Evolutionary conservation across 495 filamentous ascomycete genomes (phyloP).

Genomic region (Lasiosphaeria miniovina): DNA sequence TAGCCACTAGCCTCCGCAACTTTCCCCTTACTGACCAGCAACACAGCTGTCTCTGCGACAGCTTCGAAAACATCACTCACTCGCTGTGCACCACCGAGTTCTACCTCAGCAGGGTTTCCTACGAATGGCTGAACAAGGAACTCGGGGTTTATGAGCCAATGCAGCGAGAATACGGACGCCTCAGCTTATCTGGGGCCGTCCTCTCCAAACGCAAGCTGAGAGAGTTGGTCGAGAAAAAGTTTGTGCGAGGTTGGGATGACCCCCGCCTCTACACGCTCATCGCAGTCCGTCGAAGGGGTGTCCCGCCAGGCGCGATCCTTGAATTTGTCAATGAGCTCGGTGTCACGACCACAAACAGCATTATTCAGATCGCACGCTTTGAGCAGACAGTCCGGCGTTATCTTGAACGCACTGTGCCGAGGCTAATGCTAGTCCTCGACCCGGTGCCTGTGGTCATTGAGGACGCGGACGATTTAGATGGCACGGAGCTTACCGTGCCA

Average conservation of each 20-base stretch:
- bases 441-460: conserved; percentile 77
- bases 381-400: conserved; percentile 77
- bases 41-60: conserved; percentile 70
- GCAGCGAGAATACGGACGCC: conserved; percentile 74
- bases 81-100: conserved; percentile 89
- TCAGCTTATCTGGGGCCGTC: conserved; percentile 78
- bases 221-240: conserved; percentile 66
- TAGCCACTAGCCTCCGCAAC: neutral
- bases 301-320: conserved; percentile 83
- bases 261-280: conserved; percentile 88
- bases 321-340: conserved; percentile 86
- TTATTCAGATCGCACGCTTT: conserved; percentile 71
- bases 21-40: neutral
- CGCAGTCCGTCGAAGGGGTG: conserved; percentile 73
- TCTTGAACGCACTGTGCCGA: conserved; percentile 78
- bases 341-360: conserved; percentile 70
- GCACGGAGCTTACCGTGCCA: conserved; percentile 55
- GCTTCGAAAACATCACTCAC: conserved; percentile 84
- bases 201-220: conserved; percentile 80
- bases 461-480: conserved; percentile 65
- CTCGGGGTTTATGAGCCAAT: conserved; percentile 79
- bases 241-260: conserved; percentile 85
- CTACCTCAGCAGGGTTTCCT: conserved; percentile 68
- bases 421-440: conserved; percentile 82
- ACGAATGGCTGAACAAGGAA: conserved; percentile 78